Percentiles rank a stretch among this genome's conserved stretches.
These are phyloP conservation scores for Leptographium wingfieldii DNA, from an alignment of 2,329 filamentous ascomycete genomes.

Conservation along the genomic window DNA sequence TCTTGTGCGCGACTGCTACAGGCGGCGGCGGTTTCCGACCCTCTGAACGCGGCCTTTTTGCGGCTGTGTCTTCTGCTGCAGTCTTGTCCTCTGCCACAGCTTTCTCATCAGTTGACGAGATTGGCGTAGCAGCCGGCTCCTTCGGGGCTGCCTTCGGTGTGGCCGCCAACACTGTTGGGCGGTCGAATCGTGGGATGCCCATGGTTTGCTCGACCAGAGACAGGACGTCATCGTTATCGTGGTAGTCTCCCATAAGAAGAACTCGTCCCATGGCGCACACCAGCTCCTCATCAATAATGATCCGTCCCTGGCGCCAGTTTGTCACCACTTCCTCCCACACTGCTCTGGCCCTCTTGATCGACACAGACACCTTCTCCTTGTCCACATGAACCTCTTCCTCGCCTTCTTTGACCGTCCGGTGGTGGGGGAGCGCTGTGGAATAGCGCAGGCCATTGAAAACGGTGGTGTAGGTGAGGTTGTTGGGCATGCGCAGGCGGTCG, in stretches of 20 bases:
- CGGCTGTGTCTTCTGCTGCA: neutral
- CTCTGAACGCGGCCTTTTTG: neutral
- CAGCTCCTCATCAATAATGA: conserved; percentile 66
- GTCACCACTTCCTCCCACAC: conserved; percentile 71
- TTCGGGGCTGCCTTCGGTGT: neutral
- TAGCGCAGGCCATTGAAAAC: conserved; percentile 65
- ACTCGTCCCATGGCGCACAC: conserved; percentile 72
- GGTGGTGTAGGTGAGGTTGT: conserved; percentile 65
- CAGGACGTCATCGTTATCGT: conserved; percentile 60
- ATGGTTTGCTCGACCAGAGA: conserved; percentile 72
- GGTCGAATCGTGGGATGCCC: conserved; percentile 48
- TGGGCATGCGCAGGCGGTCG: conserved; percentile 47
- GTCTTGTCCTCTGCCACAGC: neutral
- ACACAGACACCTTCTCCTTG: conserved; percentile 24
- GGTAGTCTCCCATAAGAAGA: conserved; percentile 50
- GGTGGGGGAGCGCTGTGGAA: conserved; percentile 22
- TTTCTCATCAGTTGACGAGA: neutral
- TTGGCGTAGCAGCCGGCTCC: neutral
- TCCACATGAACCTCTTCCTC: conserved; percentile 1
- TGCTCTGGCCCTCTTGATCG: conserved; percentile 53
- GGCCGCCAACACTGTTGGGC: neutral
- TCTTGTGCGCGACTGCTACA: neutral
- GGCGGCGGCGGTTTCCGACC: neutral
- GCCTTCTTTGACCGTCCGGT: conserved; percentile 5
- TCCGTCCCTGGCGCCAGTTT: conserved; percentile 60